Percentiles rank a stretch among this genome's conserved stretches.
These are phyloP conservation scores for Epichloe baconii DNA, from an alignment of 2,329 filamentous ascomycete species.

Conservation along the genomic window DNA sequence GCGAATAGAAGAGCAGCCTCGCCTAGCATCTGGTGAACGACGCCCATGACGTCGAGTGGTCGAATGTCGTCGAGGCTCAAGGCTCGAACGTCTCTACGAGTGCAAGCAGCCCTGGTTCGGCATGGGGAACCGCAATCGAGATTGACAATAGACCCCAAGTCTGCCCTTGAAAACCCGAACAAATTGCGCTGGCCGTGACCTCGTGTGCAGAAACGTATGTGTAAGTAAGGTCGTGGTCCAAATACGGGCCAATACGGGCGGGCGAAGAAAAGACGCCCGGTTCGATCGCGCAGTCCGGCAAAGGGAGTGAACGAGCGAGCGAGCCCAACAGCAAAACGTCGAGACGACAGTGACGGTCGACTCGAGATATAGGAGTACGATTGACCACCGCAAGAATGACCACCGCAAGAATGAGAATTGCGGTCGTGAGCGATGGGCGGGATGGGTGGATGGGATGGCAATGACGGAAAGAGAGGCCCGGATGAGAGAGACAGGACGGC, in stretches of 20 bases:
- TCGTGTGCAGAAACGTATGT: background rate
- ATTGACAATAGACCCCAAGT: background rate
- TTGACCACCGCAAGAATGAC: too few relatives aligned
- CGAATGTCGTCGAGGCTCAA: background rate
- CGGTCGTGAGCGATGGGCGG: background rate
- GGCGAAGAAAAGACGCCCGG: background rate
- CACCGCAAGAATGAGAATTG: background rate
- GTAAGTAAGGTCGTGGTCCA: background rate
- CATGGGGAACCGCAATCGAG: conserved; percentile 1
- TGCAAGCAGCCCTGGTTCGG: background rate
- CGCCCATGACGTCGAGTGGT: conserved; percentile 18
- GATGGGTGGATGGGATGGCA: background rate
- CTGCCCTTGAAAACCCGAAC: too few relatives aligned
- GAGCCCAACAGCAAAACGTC: too few relatives aligned
- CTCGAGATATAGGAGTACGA: background rate
- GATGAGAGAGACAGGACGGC: background rate
- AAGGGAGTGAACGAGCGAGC: background rate
- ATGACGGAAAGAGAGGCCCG: background rate
- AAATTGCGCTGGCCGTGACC: background rate
- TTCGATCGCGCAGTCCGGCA: background rate
- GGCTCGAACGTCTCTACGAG: background rate
- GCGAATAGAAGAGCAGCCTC: conserved; percentile 24
- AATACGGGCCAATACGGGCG: too few relatives aligned
- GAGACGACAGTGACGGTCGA: background rate
- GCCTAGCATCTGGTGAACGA: conserved; percentile 23